These are phyloP conservation scores for Candida khao-thaluensis DNA, from an alignment of 805 yeast species.

Conservation along the genomic window DNA sequence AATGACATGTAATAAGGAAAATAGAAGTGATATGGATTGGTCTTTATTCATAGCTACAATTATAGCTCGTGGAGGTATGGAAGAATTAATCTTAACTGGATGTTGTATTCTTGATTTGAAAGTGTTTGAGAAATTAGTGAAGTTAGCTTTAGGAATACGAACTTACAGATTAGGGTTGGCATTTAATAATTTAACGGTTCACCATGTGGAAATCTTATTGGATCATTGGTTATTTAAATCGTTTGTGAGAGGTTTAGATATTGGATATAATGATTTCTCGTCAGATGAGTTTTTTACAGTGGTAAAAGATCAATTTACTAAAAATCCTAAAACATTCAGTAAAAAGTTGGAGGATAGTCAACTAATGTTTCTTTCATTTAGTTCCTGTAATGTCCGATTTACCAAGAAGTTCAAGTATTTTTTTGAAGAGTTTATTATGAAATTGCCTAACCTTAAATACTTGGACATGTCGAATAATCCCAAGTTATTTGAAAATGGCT, in stretches of 20 bases:
- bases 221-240: constrained; percentile 55
- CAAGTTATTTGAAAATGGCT: constrained; percentile 48
- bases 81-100: constrained; percentile 78
- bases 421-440: constrained; percentile 50
- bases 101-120: constrained; percentile 58
- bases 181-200: constrained; percentile 58
- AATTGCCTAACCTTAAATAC: constrained; percentile 59
- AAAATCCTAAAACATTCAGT: constrained; percentile 17
- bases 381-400: constrained; percentile 58
- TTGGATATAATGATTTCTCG: constrained; percentile 77
- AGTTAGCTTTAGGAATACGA: constrained; percentile 50
- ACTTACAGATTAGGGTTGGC: constrained; percentile 77
- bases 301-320: constrained; percentile 31
- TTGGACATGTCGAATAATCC: constrained; percentile 75
- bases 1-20: constrained; percentile 49
- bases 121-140: constrained; percentile 54
- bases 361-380: constrained; percentile 55
- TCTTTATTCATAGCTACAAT: constrained; percentile 67
- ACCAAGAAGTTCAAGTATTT: constrained; percentile 48
- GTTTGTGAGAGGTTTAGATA: constrained; percentile 67
- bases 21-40: constrained; percentile 85
- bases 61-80: constrained; percentile 68
- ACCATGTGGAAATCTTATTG: constrained; percentile 54
- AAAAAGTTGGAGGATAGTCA: constrained; percentile 21
- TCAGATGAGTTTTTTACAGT: constrained; percentile 32